Conservation (phyloP, 371 early-diverging fungal species). For the Batkoa obscura region DNA sequence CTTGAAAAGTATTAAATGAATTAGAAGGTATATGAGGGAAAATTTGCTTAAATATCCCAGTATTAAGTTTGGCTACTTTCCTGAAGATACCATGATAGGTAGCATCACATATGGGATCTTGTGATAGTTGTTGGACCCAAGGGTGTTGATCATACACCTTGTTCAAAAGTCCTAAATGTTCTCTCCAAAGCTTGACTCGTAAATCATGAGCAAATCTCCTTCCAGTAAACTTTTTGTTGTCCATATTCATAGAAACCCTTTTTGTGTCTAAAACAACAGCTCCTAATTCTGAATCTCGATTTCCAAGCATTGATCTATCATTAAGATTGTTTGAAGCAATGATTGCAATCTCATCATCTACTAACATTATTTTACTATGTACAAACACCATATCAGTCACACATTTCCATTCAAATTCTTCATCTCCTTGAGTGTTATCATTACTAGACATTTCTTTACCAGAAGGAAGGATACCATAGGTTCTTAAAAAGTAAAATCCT, state of each 20-base stretch:
- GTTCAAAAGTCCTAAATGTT: not conserved
- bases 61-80: not conserved
- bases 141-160: not conserved
- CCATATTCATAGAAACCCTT: constrained; percentile 42
- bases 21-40: constrained; percentile 3
- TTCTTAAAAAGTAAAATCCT: constrained; percentile 1
- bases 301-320: not conserved
- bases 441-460: not conserved
- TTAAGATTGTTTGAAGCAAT: constrained; percentile 35
- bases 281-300: not conserved
- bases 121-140: not conserved
- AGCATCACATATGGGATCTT: not conserved
- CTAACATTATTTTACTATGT: constrained; percentile 77
- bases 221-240: constrained; percentile 34
- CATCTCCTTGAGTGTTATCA: constrained; percentile 4
- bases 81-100: not conserved
- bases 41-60: not conserved
- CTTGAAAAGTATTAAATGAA: not conserved
- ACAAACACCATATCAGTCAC: constrained; percentile 73
- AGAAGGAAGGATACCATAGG: not conserved
- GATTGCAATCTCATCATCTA: constrained; percentile 60
- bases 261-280: constrained; percentile 33
- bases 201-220: not conserved
- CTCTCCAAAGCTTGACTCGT: constrained; percentile 2
- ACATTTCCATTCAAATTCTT: constrained; percentile 19